Percentiles rank a stretch among this genome's conserved stretches.
Conservation (phyloP, 805 yeast genomes). For the Ogataea henricii region DNA sequence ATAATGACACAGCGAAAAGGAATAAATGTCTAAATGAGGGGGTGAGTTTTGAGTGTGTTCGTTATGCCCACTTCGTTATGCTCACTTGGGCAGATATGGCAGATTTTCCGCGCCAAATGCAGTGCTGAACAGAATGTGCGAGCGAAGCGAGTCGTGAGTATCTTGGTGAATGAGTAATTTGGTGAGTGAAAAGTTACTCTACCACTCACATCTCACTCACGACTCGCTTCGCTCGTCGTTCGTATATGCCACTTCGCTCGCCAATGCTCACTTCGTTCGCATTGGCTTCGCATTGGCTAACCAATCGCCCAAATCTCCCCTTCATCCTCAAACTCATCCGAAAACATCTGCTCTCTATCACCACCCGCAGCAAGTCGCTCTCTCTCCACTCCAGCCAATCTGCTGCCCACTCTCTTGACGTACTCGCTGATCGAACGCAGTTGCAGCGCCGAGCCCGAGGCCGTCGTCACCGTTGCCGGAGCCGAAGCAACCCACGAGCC, state of each 20-base stretch:
- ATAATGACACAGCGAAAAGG: no score
- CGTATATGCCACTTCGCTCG: neutral
- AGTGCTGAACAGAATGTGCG: no score
- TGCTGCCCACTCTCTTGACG: conserved; percentile 83
- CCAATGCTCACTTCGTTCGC: neutral
- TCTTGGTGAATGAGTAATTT: no score
- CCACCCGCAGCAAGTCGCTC: conserved; percentile 91
- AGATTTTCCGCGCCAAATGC: no score
- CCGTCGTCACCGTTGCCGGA: conserved; percentile 41
- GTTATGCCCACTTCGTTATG: no score
- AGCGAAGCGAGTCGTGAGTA: no score
- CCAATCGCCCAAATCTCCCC: conserved; percentile 88
- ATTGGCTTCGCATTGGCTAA: neutral
- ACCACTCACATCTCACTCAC: neutral
- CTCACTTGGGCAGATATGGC: no score
- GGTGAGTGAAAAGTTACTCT: no score
- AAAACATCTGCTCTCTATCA: conserved; percentile 79
- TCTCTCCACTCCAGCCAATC: conserved; percentile 84
- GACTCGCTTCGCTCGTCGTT: neutral
- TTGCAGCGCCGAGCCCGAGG: conserved; percentile 50
- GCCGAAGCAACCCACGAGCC: conserved; percentile 60
- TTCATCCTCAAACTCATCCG: conserved; percentile 86
- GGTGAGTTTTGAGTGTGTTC: no score
- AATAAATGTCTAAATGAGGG: no score
- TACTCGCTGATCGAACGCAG: conserved; percentile 83